phyloP scores from a whole-genome alignment of 495 filamentous ascomycete species.

The Lasiosphaeris hirsuta region DNA sequence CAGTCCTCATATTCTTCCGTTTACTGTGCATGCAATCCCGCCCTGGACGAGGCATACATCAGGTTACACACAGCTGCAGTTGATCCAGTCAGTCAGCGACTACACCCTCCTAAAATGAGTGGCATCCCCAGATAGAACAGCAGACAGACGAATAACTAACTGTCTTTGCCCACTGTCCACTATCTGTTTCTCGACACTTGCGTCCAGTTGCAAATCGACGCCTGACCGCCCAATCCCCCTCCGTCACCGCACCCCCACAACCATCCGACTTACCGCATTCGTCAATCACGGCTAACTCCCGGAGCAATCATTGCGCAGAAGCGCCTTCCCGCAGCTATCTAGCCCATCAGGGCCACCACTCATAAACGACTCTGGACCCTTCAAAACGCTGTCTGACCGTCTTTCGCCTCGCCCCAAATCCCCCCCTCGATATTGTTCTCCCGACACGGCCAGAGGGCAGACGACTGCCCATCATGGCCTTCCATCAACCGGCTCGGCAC shows the following conservation, averaged over 20 bases:
- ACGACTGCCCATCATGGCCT: conserved; percentile 63
- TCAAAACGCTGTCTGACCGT: background rate
- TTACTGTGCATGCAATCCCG: too few species aligned
- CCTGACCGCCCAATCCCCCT: conserved; percentile 10
- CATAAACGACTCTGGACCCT: too few species aligned
- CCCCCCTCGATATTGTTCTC: too few species aligned
- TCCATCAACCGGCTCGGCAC: conserved; percentile 70
- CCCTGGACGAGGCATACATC: too few species aligned
- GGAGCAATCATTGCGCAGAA: conserved; percentile 4
- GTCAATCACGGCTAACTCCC: conserved; percentile 12
- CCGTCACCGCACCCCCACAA: conserved; percentile 5
- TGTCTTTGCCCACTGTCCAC: background rate
- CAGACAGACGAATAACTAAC: background rate
- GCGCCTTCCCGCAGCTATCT: conserved; percentile 5
- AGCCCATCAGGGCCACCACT: background rate
- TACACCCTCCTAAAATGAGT: too few species aligned
- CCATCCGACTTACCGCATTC: conserved; percentile 5
- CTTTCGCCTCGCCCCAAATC: too few species aligned
- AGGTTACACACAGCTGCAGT: too few species aligned
- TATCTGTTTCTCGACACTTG: background rate
- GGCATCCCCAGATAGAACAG: background rate
- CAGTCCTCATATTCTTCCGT: too few species aligned
- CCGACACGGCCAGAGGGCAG: conserved; percentile 3
- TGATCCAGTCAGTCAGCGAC: too few species aligned
- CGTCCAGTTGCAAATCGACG: background rate